phyloP scores from a whole-genome alignment of 2,329 filamentous ascomycete genomes.

The Coleophoma crateriformis region DNA sequence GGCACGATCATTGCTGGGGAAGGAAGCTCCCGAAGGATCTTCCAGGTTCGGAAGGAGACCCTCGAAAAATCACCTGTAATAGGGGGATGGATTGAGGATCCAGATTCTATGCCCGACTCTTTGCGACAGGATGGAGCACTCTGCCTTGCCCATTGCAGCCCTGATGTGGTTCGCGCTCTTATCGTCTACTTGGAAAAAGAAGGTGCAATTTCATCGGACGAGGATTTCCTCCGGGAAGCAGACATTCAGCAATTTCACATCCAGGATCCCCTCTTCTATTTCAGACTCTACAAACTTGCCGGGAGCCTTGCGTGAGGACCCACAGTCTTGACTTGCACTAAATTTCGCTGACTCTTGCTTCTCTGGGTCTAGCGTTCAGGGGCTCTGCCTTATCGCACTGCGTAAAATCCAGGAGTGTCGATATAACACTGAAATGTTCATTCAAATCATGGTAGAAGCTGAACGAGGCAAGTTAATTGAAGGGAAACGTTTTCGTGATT shows the following conservation, averaged over 20 bases:
- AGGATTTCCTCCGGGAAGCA: background rate
- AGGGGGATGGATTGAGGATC: background rate
- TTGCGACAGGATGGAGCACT: background rate
- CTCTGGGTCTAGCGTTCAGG: background rate
- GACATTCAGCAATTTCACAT: background rate
- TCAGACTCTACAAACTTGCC: conserved; percentile 1
- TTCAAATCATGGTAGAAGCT: background rate
- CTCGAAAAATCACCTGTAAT: background rate
- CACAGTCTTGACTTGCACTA: background rate
- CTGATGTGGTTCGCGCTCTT: background rate
- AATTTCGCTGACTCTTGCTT: background rate
- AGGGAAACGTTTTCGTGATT: background rate
- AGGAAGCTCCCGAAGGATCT: background rate
- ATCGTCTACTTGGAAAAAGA: background rate
- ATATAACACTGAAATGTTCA: background rate
- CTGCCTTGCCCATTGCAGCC: background rate
- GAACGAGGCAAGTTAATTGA: background rate
- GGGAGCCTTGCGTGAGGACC: conserved; percentile 1
- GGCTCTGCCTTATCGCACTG: background rate
- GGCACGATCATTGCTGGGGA: background rate
- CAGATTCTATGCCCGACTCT: background rate
- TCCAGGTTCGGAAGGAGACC: background rate
- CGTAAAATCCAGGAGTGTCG: background rate
- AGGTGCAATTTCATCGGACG: background rate
- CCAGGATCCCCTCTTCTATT: conserved; percentile 1